Evolutionary conservation across 805 yeast species (phyloP), one percentile per base, ranked within the genome.

Genomic region (Jamesozyma jinghongensis): DNA sequence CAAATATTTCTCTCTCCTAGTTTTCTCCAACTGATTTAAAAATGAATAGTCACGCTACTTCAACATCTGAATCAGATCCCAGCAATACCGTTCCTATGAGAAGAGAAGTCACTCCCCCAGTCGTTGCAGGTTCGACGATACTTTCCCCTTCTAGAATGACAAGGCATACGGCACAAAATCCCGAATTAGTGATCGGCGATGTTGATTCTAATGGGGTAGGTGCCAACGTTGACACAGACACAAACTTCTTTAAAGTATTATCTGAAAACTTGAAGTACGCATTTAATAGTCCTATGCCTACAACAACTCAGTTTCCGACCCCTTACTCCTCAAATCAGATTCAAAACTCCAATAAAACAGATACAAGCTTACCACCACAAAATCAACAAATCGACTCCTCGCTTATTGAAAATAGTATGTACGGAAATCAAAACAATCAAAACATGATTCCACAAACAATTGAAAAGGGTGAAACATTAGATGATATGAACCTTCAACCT

Each of bases 401-500:
- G 3, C 28, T 53, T 32, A 45, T 54, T 32, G 59, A 54, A 42
- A 54, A 53, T 34, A 54, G 57, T 41, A 52, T 52, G 42, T 32
- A 36, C 14, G 8, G n/a, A 2, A 36, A 13, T 20, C 6, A 13
- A 4, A 33, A 30, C 17, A 36, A 31, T 30, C n/a, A n/a, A 3
- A 20, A 20, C 25, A 35, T n/a, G 13, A 19, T 11, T 13, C 28
- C 33, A 18, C 27, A 27, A 18, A 18, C 28, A 6, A 13, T 17
- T 29, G n/a, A 16, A 6, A 40, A 44, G 7, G 52, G 51, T 11
- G 56, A 51, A 13, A 43, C 51, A 5, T 42, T 59, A 30, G 52
- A 52, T 38, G 63, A 60, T 46, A 52, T 56, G 40, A 55, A 58
- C 43, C 44, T 56, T 31, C 63, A 59, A 40, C 63, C 65, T n/a